Conservation (phyloP, 164 flowering plant species). For the Santalum album region DNA sequence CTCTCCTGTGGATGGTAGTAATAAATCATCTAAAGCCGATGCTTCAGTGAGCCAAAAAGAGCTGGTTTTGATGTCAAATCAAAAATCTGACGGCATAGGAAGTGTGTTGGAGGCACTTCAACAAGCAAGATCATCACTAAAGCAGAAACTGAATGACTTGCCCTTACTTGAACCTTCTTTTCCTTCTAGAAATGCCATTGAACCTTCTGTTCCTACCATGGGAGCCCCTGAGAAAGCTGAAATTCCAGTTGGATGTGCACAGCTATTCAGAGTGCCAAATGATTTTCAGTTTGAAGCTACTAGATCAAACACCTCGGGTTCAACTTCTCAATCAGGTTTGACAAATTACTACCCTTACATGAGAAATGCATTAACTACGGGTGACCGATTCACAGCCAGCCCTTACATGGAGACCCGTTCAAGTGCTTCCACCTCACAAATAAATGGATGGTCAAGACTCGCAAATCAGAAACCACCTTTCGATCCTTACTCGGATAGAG, state of each 20-base stretch:
- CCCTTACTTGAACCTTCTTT: slow-evolving; percentile 13
- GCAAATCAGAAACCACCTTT: not conserved
- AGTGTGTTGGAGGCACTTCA: slow-evolving; percentile 59
- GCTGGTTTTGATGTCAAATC: slow-evolving; percentile 20
- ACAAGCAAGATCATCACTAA: slow-evolving; percentile 50
- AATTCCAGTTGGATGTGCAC: slow-evolving; percentile 31
- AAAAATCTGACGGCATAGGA: slow-evolving; percentile 13
- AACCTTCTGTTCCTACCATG: slow-evolving; percentile 13
- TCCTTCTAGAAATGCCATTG: slow-evolving; percentile 14
- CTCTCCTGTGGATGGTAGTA: slow-evolving; percentile 5
- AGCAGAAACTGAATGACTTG: slow-evolving; percentile 26
- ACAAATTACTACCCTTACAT: slow-evolving; percentile 10
- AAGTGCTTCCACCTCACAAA: slow-evolving; percentile 6
- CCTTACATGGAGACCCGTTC: slow-evolving; percentile 12
- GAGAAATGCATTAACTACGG: slow-evolving; percentile 4
- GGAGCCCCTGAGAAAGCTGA: slow-evolving; percentile 10
- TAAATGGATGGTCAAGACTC: slow-evolving; percentile 1
- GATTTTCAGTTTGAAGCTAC: slow-evolving; percentile 22
- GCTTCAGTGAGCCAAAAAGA: slow-evolving; percentile 15
- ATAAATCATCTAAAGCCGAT: slow-evolving; percentile 8
- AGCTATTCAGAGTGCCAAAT: slow-evolving; percentile 45
- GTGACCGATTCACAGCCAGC: slow-evolving; percentile 4
- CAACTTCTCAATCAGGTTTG: too few relatives aligned
- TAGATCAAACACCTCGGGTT: slow-evolving; percentile 11
- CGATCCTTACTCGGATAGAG: not conserved